phyloP scores from a whole-genome alignment of 768 basidiomycete genomes.

The Cubamyces lactineus region DNA sequence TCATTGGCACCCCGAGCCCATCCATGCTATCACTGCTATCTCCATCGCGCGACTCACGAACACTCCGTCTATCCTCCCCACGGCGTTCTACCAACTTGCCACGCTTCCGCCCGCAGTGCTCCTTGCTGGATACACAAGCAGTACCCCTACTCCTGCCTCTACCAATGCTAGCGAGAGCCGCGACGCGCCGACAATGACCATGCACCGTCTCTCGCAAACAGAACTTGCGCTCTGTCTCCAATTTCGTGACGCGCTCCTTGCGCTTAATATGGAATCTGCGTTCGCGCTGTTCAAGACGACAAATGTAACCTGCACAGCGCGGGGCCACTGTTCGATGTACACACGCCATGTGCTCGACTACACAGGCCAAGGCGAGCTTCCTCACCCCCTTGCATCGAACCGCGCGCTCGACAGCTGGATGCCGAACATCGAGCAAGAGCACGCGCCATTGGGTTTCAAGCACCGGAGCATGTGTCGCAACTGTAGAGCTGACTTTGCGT shows the following conservation, averaged over 20 bases:
- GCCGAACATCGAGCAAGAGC: neutral
- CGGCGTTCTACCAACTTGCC: constrained; percentile 2
- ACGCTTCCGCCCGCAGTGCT: neutral
- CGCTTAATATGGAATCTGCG: neutral
- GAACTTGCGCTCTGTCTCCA: no score
- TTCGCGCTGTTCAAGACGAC: neutral
- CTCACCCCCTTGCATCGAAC: neutral
- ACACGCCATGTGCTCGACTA: neutral
- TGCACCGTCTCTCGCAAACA: no score
- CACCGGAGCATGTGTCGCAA: no score
- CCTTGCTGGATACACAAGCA: neutral
- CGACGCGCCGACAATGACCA: no score
- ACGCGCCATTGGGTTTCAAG: no score
- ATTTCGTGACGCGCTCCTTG: no score
- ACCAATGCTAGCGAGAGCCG: neutral
- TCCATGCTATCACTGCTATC: neutral
- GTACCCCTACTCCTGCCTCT: neutral
- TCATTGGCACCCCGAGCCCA: neutral
- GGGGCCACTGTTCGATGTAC: neutral
- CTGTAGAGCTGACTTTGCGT: no score
- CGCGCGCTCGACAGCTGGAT: constrained; percentile 10
- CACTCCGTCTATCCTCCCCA: constrained; percentile 3
- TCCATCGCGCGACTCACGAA: neutral
- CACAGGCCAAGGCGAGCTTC: neutral
- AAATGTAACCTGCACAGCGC: neutral